Evolutionary conservation across 2,329 filamentous ascomycete genomes (phyloP), one percentile per base, ranked within the genome.

Genomic region (Alternaria ethzedia): DNA sequence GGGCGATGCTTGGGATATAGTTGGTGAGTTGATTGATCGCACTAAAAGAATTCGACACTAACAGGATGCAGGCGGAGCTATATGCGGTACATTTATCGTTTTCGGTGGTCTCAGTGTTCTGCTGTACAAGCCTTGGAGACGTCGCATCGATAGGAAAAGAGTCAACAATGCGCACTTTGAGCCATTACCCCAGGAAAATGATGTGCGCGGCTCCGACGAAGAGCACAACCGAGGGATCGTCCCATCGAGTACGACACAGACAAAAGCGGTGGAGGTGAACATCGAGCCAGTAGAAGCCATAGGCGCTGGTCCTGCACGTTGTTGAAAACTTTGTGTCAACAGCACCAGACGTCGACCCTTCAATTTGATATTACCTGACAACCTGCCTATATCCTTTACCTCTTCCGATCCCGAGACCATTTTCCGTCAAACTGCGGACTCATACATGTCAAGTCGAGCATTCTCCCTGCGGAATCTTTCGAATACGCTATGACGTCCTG

Each of bases 1-100:
- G 43, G 76, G 77, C 2, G 75, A 78, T 36, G 73, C 65, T 17
- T 79, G 77, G 77, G 77, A 79, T 60, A 77, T 79, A 43, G 77
- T 79, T 51, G 77, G 77, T 77, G 68, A 13, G 74, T 64, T 41
- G 13, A 17, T 20, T 20, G n/a, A 21, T 20, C 26, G 15, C 6
- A 10, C 7, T 17, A 51, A 13, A 21, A 6, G 3, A 6, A 7
- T 9, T 7, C 15, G 13, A 12, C 11, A 47, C 59, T 72, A 20
- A 73, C 15, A 6, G 3, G 5, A 11, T 43, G 3, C 41, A 82
- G 80, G 79, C 10, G 96, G 92, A 1, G 87, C 86, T 15, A 97
- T 99, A 32, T 97, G 94, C 68, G 94, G 90, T 0, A 84, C 92
- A 0, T 98, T 98, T 71, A 81, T 97, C 0, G 78, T 97, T 0